A percentile compares a stretch with the other conserved stretches of the same genome.
These are phyloP conservation scores for Aspergillus novofumigatus DNA, from an alignment of 2,329 filamentous ascomycete genomes.

Conservation along the genomic window DNA sequence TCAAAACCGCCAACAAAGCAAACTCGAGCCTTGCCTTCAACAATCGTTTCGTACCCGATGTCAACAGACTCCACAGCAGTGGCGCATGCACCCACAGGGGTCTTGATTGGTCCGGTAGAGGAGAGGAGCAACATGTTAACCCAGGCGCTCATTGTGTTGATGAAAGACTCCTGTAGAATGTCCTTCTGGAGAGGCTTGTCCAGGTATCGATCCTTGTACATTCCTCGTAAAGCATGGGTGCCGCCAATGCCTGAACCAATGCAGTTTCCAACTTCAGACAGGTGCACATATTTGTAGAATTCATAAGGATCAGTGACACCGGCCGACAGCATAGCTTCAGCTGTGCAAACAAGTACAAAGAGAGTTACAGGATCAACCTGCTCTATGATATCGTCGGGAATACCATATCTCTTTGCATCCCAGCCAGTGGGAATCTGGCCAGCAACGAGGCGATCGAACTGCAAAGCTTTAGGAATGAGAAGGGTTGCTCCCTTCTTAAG, in stretches of 20 bases:
- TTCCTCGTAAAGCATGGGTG: conserved; percentile 83
- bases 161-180: conserved; percentile 98
- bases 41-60: conserved; percentile 96
- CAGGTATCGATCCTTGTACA: conserved; percentile 97
- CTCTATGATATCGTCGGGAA: conserved; percentile 94
- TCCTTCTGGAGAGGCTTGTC: conserved; percentile 98
- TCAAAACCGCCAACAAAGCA: conserved; percentile 99
- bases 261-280: conserved; percentile 97
- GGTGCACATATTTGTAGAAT: conserved; percentile 99
- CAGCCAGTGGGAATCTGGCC: conserved; percentile 96
- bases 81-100: conserved; percentile 93
- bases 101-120: conserved; percentile 97
- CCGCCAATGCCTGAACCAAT: conserved; percentile 98
- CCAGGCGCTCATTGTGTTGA: conserved; percentile 99
- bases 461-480: conserved; percentile 92
- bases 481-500: conserved; percentile 93
- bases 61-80: conserved; percentile 97
- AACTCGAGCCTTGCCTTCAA: conserved; percentile 95
- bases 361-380: conserved; percentile 97
- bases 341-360: conserved; percentile 89
- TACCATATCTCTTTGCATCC: conserved; percentile 93
- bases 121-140: conserved; percentile 98
- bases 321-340: conserved; percentile 81
- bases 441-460: conserved; percentile 94
- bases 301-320: conserved; percentile 99